Evolutionary conservation across 73 alveolate genomes (phyloP), one percentile per base, ranked within the genome.

Genomic region (Paramecium tetraurelia): DNA sequence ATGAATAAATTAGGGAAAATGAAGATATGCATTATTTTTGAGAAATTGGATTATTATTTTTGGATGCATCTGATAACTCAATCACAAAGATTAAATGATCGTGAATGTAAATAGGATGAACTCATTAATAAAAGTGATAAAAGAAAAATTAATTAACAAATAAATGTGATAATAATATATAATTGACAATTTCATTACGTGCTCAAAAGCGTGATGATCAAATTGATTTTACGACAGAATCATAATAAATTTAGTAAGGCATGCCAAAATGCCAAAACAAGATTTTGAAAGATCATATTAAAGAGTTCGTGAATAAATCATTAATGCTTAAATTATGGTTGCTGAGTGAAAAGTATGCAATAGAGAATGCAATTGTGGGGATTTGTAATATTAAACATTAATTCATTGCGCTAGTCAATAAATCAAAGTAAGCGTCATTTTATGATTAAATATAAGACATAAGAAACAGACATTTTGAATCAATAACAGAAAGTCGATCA

Each of bases 281-380:
- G 36, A 44, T 80, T 63, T 44, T 80, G 1, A 20, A 43, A n/a
- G 71, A 80, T 21, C 27, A 41, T 10, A 46, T 80, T 20, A 35
- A 80, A 27, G 41, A 63, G 11, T 63, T 27, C 12, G 70, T 22
- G 57, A 18, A 33, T 22, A 80, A 80, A 80, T 22, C 41, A 43
- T 22, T 44, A 14, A 7, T 80, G 12, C 53, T 41, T 14, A 16
- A 44, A 80, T 80, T 80, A 21, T 24, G 12, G 8, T 29, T 31
- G 14, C 8, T 41, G n/a, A 48, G 90, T 80, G 90, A 76, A 21
- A 80, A n/a, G 14, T 41, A 48, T 14, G 90, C 90, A 80, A 43
- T 80, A 24, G 46, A 63, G 14, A 76, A 80, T 48, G 77, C 22
- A 5, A 18, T 80, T 0, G 20, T 41, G 12, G 53, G 21, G 41